phyloP scores from a whole-genome alignment of 1,284 basidiomycete genomes.

The Prillingera fragicola region DNA sequence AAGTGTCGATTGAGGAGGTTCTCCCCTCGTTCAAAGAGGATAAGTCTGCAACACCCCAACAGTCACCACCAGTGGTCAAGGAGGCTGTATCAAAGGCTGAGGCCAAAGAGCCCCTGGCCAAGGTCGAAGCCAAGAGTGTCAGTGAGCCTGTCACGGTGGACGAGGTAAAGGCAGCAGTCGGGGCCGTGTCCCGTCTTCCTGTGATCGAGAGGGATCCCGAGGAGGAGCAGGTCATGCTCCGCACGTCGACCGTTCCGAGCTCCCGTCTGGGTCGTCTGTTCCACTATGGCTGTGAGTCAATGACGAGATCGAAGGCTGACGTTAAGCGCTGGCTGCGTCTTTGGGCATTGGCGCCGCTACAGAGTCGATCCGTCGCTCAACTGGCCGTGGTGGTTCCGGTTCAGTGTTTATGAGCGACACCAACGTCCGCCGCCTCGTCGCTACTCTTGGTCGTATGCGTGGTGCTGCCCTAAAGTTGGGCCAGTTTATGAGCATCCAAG shows the following conservation, averaged over 20 bases:
- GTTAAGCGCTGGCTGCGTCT: constrained; percentile 52
- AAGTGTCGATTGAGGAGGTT: no score
- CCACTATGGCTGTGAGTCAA: constrained; percentile 77
- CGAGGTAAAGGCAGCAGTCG: constrained; percentile 16
- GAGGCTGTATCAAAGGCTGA: no score
- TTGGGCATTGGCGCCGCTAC: constrained; percentile 50
- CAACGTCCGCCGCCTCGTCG: constrained; percentile 83
- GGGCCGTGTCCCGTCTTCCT: constrained; percentile 1
- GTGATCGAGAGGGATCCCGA: constrained; percentile 9
- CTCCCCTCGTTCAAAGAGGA: no score
- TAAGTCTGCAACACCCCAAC: no score
- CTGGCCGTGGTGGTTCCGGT: constrained; percentile 32
- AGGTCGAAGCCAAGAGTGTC: no score
- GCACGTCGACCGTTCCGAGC: constrained; percentile 62
- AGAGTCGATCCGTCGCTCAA: constrained; percentile 48
- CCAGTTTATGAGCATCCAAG: constrained; percentile 97
- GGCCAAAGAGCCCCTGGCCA: no score
- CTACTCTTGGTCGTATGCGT: constrained; percentile 88
- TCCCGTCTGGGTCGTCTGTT: constrained; percentile 80
- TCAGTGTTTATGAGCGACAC: constrained; percentile 76
- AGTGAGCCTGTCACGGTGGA: constrained; percentile 8
- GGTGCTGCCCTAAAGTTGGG: constrained; percentile 95
- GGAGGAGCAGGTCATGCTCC: constrained; percentile 34
- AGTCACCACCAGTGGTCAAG: no score
- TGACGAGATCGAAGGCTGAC: constrained; percentile 63